These are phyloP conservation scores for Mrakia blollopis DNA, from an alignment of 768 basidiomycete genomes.

Conservation along the genomic window DNA sequence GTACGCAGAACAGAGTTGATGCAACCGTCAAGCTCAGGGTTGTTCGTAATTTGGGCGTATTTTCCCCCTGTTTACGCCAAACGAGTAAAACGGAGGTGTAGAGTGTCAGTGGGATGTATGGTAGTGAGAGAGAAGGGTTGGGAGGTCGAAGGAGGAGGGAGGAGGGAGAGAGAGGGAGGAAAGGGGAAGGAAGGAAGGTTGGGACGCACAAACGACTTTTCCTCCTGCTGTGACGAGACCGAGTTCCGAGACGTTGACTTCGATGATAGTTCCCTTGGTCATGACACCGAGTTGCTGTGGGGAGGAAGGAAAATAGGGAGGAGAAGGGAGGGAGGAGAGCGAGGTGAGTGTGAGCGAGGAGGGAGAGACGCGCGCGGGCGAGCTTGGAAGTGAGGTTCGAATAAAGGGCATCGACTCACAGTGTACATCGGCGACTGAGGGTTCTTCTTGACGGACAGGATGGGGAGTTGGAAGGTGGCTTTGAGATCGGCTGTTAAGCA, in stretches of 20 bases:
- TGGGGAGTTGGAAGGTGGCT: conserved; percentile 97
- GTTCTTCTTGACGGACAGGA: conserved; percentile 97
- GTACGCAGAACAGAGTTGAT: conserved; percentile 60
- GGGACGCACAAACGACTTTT: conserved; percentile 51
- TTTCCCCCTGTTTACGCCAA: conserved; percentile 31
- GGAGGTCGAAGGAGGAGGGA: neutral
- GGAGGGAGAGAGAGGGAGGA: neutral
- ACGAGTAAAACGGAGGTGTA: neutral
- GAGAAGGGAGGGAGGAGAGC: neutral
- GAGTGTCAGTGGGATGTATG: neutral
- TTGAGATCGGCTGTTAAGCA: conserved; percentile 73
- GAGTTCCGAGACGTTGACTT: conserved; percentile 97
- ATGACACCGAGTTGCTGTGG: conserved; percentile 80
- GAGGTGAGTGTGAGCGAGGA: neutral
- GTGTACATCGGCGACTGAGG: conserved; percentile 75
- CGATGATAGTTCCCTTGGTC: conserved; percentile 96
- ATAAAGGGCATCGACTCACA: conserved; percentile 36
- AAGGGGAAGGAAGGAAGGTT: neutral
- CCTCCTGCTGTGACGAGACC: conserved; percentile 97
- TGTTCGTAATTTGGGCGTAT: conserved; percentile 89
- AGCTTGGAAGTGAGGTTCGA: neutral
- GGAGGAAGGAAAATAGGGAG: neutral
- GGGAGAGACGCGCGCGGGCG: neutral
- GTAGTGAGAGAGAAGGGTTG: neutral
- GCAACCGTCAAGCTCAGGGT: conserved; percentile 93